Percentiles rank a stretch among this genome's conserved stretches.
These are phyloP conservation scores for Colletotrichum phormii DNA, from an alignment of 2,329 filamentous ascomycete genomes.

Conservation along the genomic window DNA sequence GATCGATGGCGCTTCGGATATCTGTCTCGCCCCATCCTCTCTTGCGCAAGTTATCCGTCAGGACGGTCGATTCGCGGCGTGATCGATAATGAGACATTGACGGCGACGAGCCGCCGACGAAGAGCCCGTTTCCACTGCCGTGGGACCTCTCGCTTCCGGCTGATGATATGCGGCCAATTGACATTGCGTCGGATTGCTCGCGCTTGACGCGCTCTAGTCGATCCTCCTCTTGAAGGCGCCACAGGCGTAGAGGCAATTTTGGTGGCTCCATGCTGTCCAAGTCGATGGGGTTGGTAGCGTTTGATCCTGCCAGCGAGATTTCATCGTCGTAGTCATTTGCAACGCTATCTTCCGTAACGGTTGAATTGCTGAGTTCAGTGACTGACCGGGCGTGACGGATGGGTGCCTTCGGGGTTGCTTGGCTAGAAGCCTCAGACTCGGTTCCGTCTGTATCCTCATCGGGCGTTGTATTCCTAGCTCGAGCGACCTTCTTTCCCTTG, in stretches of 20 bases:
- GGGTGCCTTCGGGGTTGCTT: neutral
- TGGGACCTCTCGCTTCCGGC: neutral
- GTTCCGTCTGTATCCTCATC: neutral
- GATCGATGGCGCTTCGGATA: neutral
- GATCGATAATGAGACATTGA: neutral
- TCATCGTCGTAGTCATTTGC: neutral
- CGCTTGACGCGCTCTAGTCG: neutral
- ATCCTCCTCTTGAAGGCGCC: neutral
- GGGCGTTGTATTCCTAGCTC: neutral
- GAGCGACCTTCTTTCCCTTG: neutral
- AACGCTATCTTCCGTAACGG: neutral
- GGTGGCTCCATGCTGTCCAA: neutral
- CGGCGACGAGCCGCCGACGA: neutral
- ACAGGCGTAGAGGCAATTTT: neutral
- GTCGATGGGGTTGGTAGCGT: slow-evolving; percentile 19
- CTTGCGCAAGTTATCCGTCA: slow-evolving; percentile 2
- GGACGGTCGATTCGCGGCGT: neutral
- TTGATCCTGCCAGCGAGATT: slow-evolving; percentile 13
- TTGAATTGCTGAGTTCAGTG: neutral
- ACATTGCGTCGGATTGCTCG: neutral
- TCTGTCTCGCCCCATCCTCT: neutral
- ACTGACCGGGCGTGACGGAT: neutral
- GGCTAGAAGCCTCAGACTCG: neutral
- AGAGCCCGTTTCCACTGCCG: neutral
- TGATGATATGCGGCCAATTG: neutral